These are phyloP conservation scores for Hygrophorus russula DNA, from an alignment of 768 basidiomycete species.

Conservation along the genomic window DNA sequence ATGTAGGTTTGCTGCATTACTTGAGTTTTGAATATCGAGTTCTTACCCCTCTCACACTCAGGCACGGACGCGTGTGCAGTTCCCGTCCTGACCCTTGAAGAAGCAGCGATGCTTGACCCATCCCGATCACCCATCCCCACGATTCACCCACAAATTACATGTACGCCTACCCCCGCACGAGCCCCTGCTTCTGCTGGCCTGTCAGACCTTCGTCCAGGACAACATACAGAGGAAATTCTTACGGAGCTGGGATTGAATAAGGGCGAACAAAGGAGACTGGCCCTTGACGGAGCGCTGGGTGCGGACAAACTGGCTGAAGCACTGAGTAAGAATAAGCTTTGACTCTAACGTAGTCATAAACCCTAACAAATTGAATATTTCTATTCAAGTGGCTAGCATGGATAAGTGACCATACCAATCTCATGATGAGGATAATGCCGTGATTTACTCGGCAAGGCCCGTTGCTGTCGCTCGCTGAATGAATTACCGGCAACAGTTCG, in stretches of 20 bases:
- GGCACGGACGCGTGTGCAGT: slow-evolving; percentile 64
- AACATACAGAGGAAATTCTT: slow-evolving; percentile 44
- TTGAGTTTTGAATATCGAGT: not conserved
- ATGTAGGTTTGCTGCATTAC: slow-evolving; percentile 7
- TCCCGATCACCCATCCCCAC: slow-evolving; percentile 28
- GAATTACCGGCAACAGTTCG: no score
- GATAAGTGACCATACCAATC: no score
- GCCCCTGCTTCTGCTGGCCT: slow-evolving; percentile 8
- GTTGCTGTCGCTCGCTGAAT: no score
- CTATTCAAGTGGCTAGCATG: not conserved
- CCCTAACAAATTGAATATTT: no score
- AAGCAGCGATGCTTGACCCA: slow-evolving; percentile 39
- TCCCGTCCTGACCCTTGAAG: slow-evolving; percentile 53
- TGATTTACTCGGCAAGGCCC: no score
- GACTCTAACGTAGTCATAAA: slow-evolving; percentile 5
- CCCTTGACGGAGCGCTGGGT: slow-evolving; percentile 37
- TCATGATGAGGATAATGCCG: no score
- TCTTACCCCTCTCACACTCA: slow-evolving; percentile 14
- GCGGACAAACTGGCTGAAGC: slow-evolving; percentile 12
- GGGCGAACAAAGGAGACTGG: slow-evolving; percentile 27
- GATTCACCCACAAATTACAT: slow-evolving; percentile 39
- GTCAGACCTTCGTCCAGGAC: slow-evolving; percentile 30
- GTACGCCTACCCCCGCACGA: slow-evolving; percentile 11
- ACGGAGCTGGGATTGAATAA: slow-evolving; percentile 36
- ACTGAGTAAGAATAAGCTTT: slow-evolving; percentile 13